These are phyloP conservation scores for Kokia cookei DNA, from an alignment of 441 rosid genomes.

Conservation along the genomic window DNA sequence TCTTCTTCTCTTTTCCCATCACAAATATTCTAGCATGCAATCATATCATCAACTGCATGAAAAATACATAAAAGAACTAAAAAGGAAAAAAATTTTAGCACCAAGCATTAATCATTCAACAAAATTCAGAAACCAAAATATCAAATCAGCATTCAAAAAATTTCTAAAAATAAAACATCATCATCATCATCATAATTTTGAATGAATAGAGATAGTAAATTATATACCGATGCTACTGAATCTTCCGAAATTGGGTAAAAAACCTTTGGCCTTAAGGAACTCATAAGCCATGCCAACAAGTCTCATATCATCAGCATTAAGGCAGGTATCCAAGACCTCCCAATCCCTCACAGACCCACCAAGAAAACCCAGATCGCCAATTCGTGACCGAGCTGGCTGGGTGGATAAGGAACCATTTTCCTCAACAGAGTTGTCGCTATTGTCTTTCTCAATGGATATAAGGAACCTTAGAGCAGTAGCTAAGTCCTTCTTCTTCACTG, in stretches of 20 bases:
- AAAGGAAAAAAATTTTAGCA: neutral
- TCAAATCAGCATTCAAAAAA: neutral
- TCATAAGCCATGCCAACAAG: constrained; percentile 69
- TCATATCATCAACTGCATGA: neutral
- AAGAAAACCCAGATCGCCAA: constrained; percentile 20
- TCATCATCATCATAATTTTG: neutral
- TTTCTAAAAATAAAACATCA: neutral
- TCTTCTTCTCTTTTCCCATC: neutral
- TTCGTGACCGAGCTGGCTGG: constrained; percentile 12
- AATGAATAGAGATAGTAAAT: neutral
- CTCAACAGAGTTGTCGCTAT: constrained; percentile 15
- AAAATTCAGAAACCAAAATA: neutral
- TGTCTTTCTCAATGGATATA: constrained; percentile 37
- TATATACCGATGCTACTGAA: constrained; percentile 53
- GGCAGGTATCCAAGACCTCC: constrained; percentile 82
- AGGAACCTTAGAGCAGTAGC: constrained; percentile 75
- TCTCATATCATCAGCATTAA: constrained; percentile 89
- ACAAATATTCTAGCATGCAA: neutral
- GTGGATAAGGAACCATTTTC: neutral
- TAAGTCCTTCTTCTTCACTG: constrained; percentile 80
- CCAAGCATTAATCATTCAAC: neutral
- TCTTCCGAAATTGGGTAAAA: constrained; percentile 67
- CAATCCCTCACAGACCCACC: constrained; percentile 49
- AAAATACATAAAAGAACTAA: neutral
- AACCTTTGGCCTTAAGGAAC: constrained; percentile 52